Evolutionary conservation across 1,284 basidiomycete genomes (phyloP), one percentile per base, ranked within the genome.

Genomic region (Trichosporon sp.): DNA sequence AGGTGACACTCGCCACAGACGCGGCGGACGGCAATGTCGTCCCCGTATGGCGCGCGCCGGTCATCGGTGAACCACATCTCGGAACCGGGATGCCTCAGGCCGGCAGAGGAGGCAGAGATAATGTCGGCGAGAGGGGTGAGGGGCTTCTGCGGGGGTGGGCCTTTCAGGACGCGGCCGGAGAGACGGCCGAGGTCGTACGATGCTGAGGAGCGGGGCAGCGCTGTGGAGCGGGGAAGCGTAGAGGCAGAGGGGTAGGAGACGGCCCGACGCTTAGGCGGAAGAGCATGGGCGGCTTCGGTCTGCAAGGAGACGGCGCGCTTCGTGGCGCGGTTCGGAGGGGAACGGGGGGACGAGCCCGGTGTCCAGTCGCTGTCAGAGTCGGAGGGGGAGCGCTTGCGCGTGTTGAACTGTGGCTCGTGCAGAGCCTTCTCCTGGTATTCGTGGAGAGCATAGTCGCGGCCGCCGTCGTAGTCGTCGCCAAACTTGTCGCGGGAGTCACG

Each of bases 1-100:
- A 35, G 16, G 59, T 63, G 59, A 31, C 59, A 63, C 59, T 63
- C 59, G 59, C 59, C 59, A 12, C 59, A 63, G 14, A 63, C 59
- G 59, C 59, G 59, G 14, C 59, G 59, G 16, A 63, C 59, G 32
- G 31, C 59, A 8, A 63, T 32, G 59, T 63, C 31, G 14, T 63
- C 59, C 31, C 59, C 59, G 59, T 63, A 35, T 4, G 59, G 59
- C 31, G 59, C 59, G 4, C 59, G 59, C 14, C 59, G 59, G 59
- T 63, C 59, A 32, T 63, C 59, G 3, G 59, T 63, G 59, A 37
- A 63, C 51, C 51, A 54, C 7, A 54, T 10, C 21, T 19, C 51
- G 8, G 14, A 37, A 16, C 12, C 11, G 6, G 59, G 12, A 31
- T 16, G 14, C 31, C 31, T 11, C 16, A 16, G 32, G 32, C 31